Base-by-base conservation (phyloP, 352 stramenopile species). In the Globisporangium uncinulatum region DNA sequence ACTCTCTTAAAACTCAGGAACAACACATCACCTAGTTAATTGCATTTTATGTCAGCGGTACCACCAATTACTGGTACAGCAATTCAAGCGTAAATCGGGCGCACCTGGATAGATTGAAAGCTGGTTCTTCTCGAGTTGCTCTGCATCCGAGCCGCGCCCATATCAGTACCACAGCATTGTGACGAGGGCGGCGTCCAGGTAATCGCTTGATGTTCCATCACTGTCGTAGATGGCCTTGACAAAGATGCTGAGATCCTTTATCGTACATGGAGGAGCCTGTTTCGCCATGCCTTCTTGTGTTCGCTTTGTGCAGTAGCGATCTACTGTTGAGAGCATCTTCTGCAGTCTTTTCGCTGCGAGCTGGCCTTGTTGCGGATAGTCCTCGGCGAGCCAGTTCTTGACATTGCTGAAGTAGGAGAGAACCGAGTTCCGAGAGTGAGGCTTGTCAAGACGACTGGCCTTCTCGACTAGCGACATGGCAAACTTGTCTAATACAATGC, bases 91-190 rank as follows among this genome's bases (percentile, higher is more conserved):
- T 19, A 34, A 29, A 44, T 50, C 34, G 5, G 8, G 34, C 45
- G 19, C 15, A 65, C 59, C 59, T 21, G 52, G 45, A 7, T 57
- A 55, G 24, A 65, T 45, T 14, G 42, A 65, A 3, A 69, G 48
- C 9, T 65, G 62, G n/a, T 56, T 54, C 31, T 65, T 65, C 19
- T 62, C 49, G 14, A 65, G 15, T 51, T 58, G 53, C 45, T 69
- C 57, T 17, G 54, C 50, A 17, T 61, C 63, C 6, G 49, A 62
- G 54, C 57, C 9, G 34, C 42, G 41, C 42, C 9, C 59, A 36
- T 45, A 48, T 43, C 7, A 43, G n/a, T 32, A 31, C 44, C 10
- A 61, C 48, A 36, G 49, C 9, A 24, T 14, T 34, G 17, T 17
- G 11, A 32, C 17, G 13, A 54, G 31, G 3, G 34, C 49, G 1